Evolutionary conservation across 1,139 yeast genomes (phyloP), one percentile per base, ranked within the genome.

Genomic region (Taphrina populina): DNA sequence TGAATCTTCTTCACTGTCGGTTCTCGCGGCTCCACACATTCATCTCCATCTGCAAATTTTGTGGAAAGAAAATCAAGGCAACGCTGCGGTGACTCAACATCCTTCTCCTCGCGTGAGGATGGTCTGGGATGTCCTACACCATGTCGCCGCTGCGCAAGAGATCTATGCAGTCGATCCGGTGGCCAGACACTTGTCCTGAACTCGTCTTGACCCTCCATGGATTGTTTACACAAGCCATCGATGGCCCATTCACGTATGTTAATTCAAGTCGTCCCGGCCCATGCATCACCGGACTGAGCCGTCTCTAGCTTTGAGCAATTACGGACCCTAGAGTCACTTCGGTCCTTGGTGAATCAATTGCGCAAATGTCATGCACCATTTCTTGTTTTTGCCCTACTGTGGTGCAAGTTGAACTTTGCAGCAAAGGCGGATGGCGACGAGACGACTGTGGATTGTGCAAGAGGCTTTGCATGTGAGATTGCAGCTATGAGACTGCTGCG

Each of bases 391-490:
- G 34, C 56, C 19, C 26, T 52, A 13, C 32, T 52, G 8, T 52
- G 56, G 56, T 52, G 56, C 24, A 32, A 41, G 13, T 15, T 52
- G 37, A 41, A 52, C 10, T 52, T 52, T 23, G 37, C 32, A 13
- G 30, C 41, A 2, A 33, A 34, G 43, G 40, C 56, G 2, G 49
- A 17, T 17, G 52, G 35, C 10, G 54, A 49, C 26, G 47, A 41
- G 29, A 32, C 40, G 6, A 39, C 24, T 3, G 49, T 41, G 15
- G 56, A 52, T 27, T 35, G 39, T n/a, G 46, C 56, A 6, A 41
- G 56, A 4, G 61, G 58, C 7, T 30, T n/a, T 24, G 58, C 58
- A 10, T 49, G 45, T 24, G 54, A 54, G 36, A 54, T 46, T 30
- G 44, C 55, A 19, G 46, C 41, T n/a, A 56, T 52, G 39, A 43